phyloP scores from a whole-genome alignment of 306 rosid species.

The Elaeagnus macrophylla region DNA sequence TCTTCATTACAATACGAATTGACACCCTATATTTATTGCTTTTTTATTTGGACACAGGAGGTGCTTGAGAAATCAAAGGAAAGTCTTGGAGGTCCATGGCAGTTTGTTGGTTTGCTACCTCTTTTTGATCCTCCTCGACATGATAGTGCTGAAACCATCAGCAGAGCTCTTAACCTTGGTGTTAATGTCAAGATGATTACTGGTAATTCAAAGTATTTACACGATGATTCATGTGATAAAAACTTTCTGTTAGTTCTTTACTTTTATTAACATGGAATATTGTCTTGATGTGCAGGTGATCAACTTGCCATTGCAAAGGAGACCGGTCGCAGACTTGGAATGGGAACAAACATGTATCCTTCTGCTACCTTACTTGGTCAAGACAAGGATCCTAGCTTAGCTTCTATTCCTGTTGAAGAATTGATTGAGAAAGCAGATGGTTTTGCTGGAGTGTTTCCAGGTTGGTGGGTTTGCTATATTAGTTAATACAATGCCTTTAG shows the following conservation, averaged over 20 bases:
- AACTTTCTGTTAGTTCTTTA: constrained; percentile 4
- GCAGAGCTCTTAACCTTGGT: constrained; percentile 91
- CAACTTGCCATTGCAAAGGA: constrained; percentile 99
- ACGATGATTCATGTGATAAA: background rate
- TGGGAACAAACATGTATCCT: constrained; percentile 99
- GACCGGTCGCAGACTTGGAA: constrained; percentile 94
- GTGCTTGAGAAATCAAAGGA: constrained; percentile 81
- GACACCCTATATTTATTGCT: background rate
- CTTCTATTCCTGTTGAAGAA: constrained; percentile 88
- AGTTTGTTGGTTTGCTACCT: constrained; percentile 83
- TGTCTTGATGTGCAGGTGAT: constrained; percentile 48
- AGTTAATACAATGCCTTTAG: background rate
- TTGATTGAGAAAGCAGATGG: constrained; percentile 97
- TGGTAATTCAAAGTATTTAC: constrained; percentile 34
- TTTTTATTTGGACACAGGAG: constrained; percentile 42
- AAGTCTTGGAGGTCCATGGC: constrained; percentile 75
- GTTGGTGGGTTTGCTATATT: constrained; percentile 27
- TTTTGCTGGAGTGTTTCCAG: constrained; percentile 99
- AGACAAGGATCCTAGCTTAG: constrained; percentile 71
- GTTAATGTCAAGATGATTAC: constrained; percentile 99
- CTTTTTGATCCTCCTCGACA: constrained; percentile 96
- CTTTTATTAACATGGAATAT: constrained; percentile 1
- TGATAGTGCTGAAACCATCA: constrained; percentile 97
- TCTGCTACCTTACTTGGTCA: constrained; percentile 92
- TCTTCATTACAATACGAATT: background rate